These are phyloP conservation scores for Trichoderma erinaceum DNA, from an alignment of 495 filamentous ascomycete species.

Conservation along the genomic window DNA sequence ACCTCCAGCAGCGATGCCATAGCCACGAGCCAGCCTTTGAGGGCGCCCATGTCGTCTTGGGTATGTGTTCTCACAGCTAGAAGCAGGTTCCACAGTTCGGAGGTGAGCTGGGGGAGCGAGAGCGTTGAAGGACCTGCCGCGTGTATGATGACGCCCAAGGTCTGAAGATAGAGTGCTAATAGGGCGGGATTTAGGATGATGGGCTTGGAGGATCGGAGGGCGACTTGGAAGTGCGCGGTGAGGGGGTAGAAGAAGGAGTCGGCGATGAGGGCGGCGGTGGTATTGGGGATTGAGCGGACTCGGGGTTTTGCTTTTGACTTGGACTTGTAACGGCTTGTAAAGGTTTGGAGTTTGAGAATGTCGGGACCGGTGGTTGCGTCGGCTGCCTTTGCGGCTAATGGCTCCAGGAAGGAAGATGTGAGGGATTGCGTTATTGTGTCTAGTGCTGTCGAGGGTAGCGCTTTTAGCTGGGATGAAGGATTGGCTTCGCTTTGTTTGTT, in stretches of 20 bases:
- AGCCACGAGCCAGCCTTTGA: constrained; percentile 68
- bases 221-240: constrained; percentile 52
- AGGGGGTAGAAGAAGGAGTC: constrained; percentile 79
- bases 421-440: constrained; percentile 55
- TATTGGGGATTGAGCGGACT: constrained; percentile 63
- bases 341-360: constrained; percentile 64
- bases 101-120: constrained; percentile 59
- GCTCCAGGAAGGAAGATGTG: constrained; percentile 65
- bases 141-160: constrained; percentile 58
- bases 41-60: constrained; percentile 54
- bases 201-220: constrained; percentile 38
- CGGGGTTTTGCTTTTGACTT: constrained; percentile 41
- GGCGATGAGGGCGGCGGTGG: constrained; percentile 64
- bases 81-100: constrained; percentile 63
- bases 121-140: constrained; percentile 58
- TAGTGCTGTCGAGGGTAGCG: constrained; percentile 52
- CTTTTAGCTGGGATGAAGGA: constrained; percentile 36
- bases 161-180: constrained; percentile 57
- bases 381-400: constrained; percentile 67
- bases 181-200: constrained; percentile 56
- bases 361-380: constrained; percentile 69
- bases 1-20: constrained; percentile 78
- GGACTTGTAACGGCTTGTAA: constrained; percentile 36
- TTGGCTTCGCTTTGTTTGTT: constrained; percentile 19
- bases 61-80: constrained; percentile 41